A percentile compares a stretch with the other conserved stretches of the same genome.
These are phyloP conservation scores for Effrenium voratum DNA, from an alignment of 73 alveolate species.

Conservation along the genomic window DNA sequence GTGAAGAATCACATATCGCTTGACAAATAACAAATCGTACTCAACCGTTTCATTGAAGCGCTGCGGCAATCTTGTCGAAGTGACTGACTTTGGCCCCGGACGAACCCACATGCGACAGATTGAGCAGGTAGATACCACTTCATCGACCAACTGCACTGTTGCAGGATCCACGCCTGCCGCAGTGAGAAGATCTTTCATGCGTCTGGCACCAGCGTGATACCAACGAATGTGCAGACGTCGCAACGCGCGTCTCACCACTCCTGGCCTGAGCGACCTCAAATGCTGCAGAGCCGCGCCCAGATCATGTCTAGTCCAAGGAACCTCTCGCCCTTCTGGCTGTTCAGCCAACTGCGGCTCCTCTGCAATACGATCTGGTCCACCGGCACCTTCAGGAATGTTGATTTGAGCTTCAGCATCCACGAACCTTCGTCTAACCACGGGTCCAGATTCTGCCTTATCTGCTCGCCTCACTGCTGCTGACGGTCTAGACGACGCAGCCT, in stretches of 20 bases:
- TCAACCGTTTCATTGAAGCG: conserved; percentile 20
- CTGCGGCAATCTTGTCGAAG: neutral
- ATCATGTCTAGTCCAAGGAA: neutral
- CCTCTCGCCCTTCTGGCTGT: neutral
- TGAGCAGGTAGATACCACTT: neutral
- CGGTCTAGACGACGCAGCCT: neutral
- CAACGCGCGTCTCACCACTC: neutral
- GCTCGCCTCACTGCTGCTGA: neutral
- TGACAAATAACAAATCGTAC: neutral
- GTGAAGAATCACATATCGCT: neutral
- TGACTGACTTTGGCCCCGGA: neutral
- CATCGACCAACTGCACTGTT: neutral
- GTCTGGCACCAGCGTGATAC: neutral
- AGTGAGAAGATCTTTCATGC: neutral
- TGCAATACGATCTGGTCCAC: neutral
- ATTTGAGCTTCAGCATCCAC: neutral
- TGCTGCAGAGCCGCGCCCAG: neutral
- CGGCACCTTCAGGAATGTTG: neutral
- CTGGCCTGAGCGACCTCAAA: neutral
- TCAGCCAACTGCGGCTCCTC: neutral
- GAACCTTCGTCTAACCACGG: neutral
- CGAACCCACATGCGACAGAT: conserved; percentile 34
- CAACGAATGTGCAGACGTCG: conserved; percentile 18
- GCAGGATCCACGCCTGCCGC: conserved; percentile 19
- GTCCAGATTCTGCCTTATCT: neutral